Base-by-base conservation (phyloP, 768 basidiomycete species). In the Boletus fagicola region DNA sequence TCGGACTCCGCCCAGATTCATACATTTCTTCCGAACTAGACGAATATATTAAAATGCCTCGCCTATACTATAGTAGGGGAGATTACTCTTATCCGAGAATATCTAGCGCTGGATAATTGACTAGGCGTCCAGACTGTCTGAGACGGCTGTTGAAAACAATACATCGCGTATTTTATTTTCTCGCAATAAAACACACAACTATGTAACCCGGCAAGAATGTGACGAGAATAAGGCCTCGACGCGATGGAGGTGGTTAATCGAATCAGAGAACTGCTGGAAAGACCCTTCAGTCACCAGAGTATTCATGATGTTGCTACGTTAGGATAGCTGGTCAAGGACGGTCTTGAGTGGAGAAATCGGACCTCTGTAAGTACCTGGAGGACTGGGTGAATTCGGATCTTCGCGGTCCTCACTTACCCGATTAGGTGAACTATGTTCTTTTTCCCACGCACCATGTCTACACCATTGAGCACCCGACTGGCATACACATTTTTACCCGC, bases 381-480 rank as follows among this genome's bases (percentile, higher is more conserved):
- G 30, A 30, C 31, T 31, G 11, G 31, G 3, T 4, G 31, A 33
- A 33, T 13, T 13, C 33, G 33, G 33, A 33, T 33, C 33, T 12
- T 33, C 3, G 12, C 12, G 33, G 1, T 39, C n/a, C 13, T 24
- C 42, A 22, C 40, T 15, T 26, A 5, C 45, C 16, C 16, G 30
- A 48, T 48, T 31, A 31, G 30, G 47, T 48, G 3, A 33, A 16
- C 15, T 2, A 2, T 30, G 7, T 7, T 7, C n/a, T 40, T 3
- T 47, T 62, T 70, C 65, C 50, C 70, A 69, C 70, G 49, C 58
- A 36, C 11, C 48, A 71, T 71, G 65, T 54, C 56, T 18, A 38
- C 48, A 20, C 40, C 45, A 10, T 33, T 48, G 22, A 55, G 56
- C 51, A 56, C 54, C 4, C 54, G 58, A 35, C 26, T 71, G 9